A percentile compares a stretch with the other conserved stretches of the same genome.
phyloP scores from a whole-genome alignment of 2,329 filamentous ascomycete species.

The Sclerotinia minor region DNA sequence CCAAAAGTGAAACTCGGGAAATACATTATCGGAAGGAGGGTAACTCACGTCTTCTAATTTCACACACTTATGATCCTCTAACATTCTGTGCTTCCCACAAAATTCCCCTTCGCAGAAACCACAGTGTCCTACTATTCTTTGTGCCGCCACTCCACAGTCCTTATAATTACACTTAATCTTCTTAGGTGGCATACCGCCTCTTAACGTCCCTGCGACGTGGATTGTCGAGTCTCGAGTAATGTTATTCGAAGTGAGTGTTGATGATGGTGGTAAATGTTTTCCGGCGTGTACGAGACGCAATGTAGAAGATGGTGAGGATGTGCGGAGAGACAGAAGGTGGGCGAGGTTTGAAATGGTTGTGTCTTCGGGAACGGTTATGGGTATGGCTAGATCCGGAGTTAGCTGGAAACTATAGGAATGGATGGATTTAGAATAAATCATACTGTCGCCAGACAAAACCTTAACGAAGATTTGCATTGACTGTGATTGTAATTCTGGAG shows the following conservation, averaged over 20 bases:
- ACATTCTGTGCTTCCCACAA: conserved; percentile 89
- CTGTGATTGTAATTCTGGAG: conserved; percentile 45
- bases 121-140: conserved; percentile 95
- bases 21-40: conserved; percentile 18
- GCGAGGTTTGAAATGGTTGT: conserved; percentile 57
- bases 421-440: conserved; percentile 37
- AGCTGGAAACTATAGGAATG: conserved; percentile 20
- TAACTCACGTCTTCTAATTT: conserved; percentile 80
- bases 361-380: conserved; percentile 54
- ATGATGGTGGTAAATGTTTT: conserved; percentile 50
- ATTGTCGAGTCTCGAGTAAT: conserved; percentile 53
- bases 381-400: conserved; percentile 50
- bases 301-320: conserved; percentile 51
- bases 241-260: conserved; percentile 49
- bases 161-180: conserved; percentile 80
- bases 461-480: conserved; percentile 64
- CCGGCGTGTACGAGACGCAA: conserved; percentile 59
- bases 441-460: conserved; percentile 58
- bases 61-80: conserved; percentile 92
- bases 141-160: conserved; percentile 82
- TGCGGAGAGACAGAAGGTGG: conserved; percentile 58
- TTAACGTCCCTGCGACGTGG: conserved; percentile 57
- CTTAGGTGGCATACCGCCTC: conserved; percentile 63
- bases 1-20: background rate
- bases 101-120: conserved; percentile 92